Percentiles rank a stretch among this genome's conserved stretches.
phyloP scores from a whole-genome alignment of 2,329 filamentous ascomycete genomes.

The Chrysoporthe cubensis region DNA sequence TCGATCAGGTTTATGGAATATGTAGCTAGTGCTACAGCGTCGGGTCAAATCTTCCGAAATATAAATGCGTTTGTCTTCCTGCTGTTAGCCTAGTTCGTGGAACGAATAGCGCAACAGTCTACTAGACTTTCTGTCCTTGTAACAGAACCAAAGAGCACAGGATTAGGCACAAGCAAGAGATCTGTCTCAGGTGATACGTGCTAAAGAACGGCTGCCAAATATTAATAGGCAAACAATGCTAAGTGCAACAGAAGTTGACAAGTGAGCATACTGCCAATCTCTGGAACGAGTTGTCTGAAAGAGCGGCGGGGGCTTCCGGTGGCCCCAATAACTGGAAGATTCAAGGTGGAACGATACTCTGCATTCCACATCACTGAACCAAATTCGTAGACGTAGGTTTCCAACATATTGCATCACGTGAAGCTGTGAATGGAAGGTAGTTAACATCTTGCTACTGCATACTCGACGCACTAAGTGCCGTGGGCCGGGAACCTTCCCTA shows the following conservation, averaged over 20 bases:
- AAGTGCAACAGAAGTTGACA: neutral
- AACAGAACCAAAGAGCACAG: constrained; percentile 40
- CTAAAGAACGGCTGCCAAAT: neutral
- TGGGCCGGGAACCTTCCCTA: neutral
- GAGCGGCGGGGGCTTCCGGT: neutral
- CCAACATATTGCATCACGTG: neutral
- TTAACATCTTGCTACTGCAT: neutral
- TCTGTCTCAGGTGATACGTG: neutral
- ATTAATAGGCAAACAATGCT: neutral
- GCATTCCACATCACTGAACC: neutral
- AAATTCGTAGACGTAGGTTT: neutral
- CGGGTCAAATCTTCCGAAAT: constrained; percentile 56
- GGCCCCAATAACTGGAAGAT: neutral
- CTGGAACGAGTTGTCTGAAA: neutral
- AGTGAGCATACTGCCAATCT: neutral
- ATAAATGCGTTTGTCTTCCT: constrained; percentile 60
- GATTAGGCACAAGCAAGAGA: neutral
- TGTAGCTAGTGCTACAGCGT: constrained; percentile 49
- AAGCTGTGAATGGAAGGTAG: neutral
- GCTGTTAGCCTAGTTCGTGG: constrained; percentile 47
- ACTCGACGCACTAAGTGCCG: neutral
- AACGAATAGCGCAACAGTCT: constrained; percentile 52
- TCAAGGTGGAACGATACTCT: neutral
- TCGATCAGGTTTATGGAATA: constrained; percentile 53
- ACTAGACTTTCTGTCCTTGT: constrained; percentile 49